Conservation (phyloP, 176 grass and related monocot species). For the Guadua angustifolia region DNA sequence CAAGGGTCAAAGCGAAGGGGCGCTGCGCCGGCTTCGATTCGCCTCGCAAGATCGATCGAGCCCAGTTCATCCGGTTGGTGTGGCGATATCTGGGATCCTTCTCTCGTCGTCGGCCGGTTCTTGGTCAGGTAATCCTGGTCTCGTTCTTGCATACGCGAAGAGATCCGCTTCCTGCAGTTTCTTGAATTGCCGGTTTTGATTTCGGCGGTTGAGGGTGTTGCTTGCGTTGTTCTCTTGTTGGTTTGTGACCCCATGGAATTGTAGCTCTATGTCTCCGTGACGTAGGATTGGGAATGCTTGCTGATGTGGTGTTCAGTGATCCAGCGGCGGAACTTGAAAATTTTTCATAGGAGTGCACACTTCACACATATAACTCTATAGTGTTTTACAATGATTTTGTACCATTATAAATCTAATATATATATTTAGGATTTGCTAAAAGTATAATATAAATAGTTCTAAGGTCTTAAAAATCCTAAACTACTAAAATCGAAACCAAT, state of each 20-base stretch:
- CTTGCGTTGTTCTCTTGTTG: not conserved
- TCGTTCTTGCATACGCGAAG: not conserved
- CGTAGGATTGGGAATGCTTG: not conserved
- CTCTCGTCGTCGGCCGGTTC: not conserved
- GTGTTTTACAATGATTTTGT: no score
- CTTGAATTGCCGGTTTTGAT: not conserved
- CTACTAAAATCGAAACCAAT: no score
- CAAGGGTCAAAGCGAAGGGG: not conserved
- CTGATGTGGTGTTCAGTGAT: not conserved
- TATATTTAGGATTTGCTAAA: no score
- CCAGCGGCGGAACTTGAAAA: no score
- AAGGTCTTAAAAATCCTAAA: no score
- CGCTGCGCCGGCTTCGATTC: slow-evolving; percentile 2
- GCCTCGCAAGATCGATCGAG: slow-evolving; percentile 30
- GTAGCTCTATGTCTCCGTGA: not conserved
- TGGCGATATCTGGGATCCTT: not conserved
- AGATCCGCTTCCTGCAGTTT: slow-evolving; percentile 27
- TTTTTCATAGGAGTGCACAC: no score
- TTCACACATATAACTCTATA: no score
- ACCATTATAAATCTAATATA: no score
- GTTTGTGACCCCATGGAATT: not conserved
- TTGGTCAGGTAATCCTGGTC: slow-evolving; percentile 21
- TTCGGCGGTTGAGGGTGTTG: not conserved
- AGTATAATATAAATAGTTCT: no score
- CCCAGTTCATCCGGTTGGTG: not conserved